Percentiles rank a stretch among this genome's conserved stretches.
Conservation (phyloP, 2,329 filamentous ascomycete genomes). For the Pseudocercospora fijiensis region DNA sequence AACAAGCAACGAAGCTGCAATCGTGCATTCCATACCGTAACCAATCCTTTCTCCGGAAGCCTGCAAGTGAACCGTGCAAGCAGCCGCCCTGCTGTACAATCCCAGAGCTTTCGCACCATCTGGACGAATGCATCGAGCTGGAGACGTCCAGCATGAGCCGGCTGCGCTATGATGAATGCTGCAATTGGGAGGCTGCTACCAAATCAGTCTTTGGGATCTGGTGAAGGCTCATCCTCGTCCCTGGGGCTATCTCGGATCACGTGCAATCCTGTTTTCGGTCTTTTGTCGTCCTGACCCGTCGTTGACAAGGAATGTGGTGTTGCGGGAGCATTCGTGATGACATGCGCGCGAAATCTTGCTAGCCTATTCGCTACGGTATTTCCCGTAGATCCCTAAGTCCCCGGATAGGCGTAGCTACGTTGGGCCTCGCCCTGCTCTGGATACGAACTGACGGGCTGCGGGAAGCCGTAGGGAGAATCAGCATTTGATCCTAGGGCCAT, state of each 20-base stretch:
- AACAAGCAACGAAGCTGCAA: neutral
- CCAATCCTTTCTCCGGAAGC: neutral
- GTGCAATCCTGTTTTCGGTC: neutral
- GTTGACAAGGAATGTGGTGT: neutral
- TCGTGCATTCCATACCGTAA: neutral
- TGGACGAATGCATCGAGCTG: neutral
- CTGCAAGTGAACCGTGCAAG: neutral
- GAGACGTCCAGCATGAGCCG: neutral
- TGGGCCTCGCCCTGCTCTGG: conserved; percentile 3
- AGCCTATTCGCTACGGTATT: neutral
- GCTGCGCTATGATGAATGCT: neutral
- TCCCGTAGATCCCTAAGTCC: neutral
- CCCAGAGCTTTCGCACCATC: neutral
- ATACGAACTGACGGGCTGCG: neutral
- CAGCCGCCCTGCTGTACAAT: neutral
- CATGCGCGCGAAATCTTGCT: neutral
- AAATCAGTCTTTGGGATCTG: neutral
- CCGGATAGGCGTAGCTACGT: neutral
- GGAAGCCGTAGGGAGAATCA: conserved; percentile 3
- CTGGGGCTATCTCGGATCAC: neutral
- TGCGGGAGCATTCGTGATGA: neutral
- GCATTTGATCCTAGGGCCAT: neutral
- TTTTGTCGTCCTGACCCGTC: neutral
- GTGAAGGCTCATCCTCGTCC: neutral
- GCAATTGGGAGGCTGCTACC: neutral